Evolutionary conservation across 1,139 yeast species (phyloP).

Genomic region (Waltiozyma sp.): DNA sequence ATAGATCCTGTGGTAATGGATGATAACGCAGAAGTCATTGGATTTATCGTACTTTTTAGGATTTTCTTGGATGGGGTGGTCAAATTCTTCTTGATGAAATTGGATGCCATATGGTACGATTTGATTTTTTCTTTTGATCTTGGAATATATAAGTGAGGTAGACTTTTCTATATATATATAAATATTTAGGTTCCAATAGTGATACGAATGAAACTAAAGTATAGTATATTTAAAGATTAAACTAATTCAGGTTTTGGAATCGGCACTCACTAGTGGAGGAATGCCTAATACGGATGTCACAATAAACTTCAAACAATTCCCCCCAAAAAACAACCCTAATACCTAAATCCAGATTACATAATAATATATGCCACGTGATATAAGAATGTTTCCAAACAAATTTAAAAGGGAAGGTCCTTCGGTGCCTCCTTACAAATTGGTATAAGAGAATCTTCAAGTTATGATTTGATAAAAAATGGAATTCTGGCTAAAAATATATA

Average conservation of each 20-base stretch:
- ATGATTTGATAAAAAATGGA: too few species aligned
- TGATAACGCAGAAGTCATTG: neutral
- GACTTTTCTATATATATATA: neutral
- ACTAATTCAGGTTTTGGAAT: neutral
- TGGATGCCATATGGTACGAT: neutral
- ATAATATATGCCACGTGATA: too few species aligned
- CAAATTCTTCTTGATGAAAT: neutral
- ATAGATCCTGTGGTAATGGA: neutral
- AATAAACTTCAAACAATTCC: too few species aligned
- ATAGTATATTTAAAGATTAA: too few species aligned
- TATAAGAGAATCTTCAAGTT: too few species aligned
- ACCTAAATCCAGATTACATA: too few species aligned
- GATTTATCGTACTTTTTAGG: neutral
- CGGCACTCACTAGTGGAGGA: too few species aligned
- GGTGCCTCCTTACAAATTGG: too few species aligned
- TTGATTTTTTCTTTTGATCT: neutral
- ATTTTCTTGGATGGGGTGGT: neutral
- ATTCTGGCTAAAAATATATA: too few species aligned
- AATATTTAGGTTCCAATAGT: neutral
- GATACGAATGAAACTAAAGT: neutral
- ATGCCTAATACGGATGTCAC: neutral
- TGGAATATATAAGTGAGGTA: neutral
- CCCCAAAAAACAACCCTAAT: too few species aligned
- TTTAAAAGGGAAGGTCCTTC: too few species aligned
- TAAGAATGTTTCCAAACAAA: too few species aligned